Evolutionary conservation across 228 moss, liverwort and hornwort genomes (phyloP).

Genomic region (Sphagnum magellanicum): DNA sequence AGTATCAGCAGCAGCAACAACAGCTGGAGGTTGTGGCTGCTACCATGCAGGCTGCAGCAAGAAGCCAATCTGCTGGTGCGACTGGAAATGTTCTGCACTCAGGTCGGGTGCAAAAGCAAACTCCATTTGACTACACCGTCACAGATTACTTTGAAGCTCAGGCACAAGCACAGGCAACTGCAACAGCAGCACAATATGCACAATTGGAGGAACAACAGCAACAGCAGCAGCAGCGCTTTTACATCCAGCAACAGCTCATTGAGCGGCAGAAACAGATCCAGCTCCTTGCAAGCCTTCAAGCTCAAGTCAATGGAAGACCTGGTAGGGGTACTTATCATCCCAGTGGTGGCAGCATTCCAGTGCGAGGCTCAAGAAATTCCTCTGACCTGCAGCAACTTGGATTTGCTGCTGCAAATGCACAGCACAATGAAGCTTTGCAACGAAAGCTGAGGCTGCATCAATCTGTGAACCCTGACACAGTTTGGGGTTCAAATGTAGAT

Average conservation of each 20-base stretch:
- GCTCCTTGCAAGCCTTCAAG: constrained; percentile 49
- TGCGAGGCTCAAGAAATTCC: constrained; percentile 18
- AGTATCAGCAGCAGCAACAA: constrained; percentile 35
- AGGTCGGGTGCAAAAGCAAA: constrained; percentile 37
- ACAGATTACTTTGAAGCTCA: constrained; percentile 35
- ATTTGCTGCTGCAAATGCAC: background rate
- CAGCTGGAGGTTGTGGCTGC: constrained; percentile 35
- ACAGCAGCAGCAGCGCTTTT: constrained; percentile 44
- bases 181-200: constrained; percentile 26
- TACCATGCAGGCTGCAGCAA: constrained; percentile 45
- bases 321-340: constrained; percentile 27
- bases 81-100: constrained; percentile 35
- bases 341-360: constrained; percentile 34
- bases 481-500: constrained; percentile 18
- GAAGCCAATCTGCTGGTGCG: constrained; percentile 29
- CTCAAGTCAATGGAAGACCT: constrained; percentile 19
- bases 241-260: constrained; percentile 39
- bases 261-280: constrained; percentile 36
- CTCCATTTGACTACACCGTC: constrained; percentile 39
- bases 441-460: constrained; percentile 52
- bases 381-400: background rate
- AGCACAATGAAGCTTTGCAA: constrained; percentile 31
- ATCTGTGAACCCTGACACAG: constrained; percentile 13
- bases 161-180: constrained; percentile 51
- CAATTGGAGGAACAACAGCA: constrained; percentile 41